Base-by-base conservation (phyloP, 805 yeast genomes). In the Sugiyamaella lignohabitans region DNA sequence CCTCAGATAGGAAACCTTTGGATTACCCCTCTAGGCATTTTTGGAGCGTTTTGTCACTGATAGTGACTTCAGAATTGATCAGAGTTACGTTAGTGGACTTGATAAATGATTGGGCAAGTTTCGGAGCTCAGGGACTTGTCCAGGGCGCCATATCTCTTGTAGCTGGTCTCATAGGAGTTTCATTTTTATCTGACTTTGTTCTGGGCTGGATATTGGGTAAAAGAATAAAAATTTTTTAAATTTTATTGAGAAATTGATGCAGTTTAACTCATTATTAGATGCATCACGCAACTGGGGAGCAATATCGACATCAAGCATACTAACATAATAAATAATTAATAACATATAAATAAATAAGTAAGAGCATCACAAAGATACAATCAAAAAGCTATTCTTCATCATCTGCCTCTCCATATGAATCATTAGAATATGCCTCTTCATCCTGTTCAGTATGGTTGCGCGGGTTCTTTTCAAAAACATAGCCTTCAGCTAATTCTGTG, bases 111-210 rank as follows among this genome's bases (percentile, higher is more conserved):
- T 40, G 17, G 27, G n/a, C 4, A 16, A 21, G 17, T 5, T 22
- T 22, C 17, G 43, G 36, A n/a, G 43, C 36, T 21, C n/a, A 23
- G 36, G 19, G 17, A 16, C 10, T 16, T 19, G 43, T 40, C 21
- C 43, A 40, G 36, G 32, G 34, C n/a, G 4, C 22, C 17, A 34
- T 40, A 18, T 27, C 32, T 27, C 32, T 27, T 27, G 32, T 27
- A 27, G 32, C 32, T 8, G 32, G 32, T 8, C 14, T 27, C 8
- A 14, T 27, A 14, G 32, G 32, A 8, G 32, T 27, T 8, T 27
- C 32, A 27, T 27, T 27, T 14, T 27, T 27, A 8, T 27, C 14
- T 14, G 32, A 27, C 14, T 27, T 27, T 27, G 11, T 27, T 8
- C 14, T 27, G 11, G 32, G 32, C 8, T 27, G 32, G 32, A 27